These are phyloP conservation scores for Apiospora koreana DNA, from an alignment of 2,329 filamentous ascomycete species.

Conservation along the genomic window DNA sequence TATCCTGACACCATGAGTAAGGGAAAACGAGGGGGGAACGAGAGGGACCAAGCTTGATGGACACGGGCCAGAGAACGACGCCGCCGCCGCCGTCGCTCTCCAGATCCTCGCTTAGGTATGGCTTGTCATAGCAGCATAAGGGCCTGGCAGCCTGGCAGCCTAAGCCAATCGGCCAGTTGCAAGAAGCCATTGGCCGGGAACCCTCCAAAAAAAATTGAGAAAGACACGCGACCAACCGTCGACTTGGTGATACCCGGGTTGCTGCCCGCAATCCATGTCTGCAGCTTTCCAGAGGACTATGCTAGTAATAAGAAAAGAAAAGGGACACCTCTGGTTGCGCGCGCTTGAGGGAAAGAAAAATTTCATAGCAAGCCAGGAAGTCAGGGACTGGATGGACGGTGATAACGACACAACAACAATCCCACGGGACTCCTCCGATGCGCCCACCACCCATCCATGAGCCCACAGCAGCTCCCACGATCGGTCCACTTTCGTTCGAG, in stretches of 20 bases:
- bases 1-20: background rate
- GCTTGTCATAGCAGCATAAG: conserved; percentile 1
- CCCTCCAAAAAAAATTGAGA: background rate
- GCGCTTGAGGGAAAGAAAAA: background rate
- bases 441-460: background rate
- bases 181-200: background rate
- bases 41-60: background rate
- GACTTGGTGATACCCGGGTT: conserved; percentile 7
- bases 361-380: background rate
- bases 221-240: conserved; percentile 9
- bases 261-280: background rate
- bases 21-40: background rate
- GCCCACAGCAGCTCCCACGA: conserved; percentile 1
- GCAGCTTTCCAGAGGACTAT: background rate
- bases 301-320: background rate
- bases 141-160: background rate
- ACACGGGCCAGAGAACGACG: background rate
- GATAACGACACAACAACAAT: background rate
- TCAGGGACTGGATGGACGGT: background rate
- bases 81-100: background rate
- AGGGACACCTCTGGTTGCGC: background rate
- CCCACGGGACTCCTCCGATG: background rate
- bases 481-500: background rate
- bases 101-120: background rate
- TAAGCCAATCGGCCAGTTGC: background rate